Percentiles rank a stretch among this genome's conserved stretches.
These are phyloP conservation scores for Candida gigantensis DNA, from an alignment of 1,139 yeast species.

Conservation along the genomic window DNA sequence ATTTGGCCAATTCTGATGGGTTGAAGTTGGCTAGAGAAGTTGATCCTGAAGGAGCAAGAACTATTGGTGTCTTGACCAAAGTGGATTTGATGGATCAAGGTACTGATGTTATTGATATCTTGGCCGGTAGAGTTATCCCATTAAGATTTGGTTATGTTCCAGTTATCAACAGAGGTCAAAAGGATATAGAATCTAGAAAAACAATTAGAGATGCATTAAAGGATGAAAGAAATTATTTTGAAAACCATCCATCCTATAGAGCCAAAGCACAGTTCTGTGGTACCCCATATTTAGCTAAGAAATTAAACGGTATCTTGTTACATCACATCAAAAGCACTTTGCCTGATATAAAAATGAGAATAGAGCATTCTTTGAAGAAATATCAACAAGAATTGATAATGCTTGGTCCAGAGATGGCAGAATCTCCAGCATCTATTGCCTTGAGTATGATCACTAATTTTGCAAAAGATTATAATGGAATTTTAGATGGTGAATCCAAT, in stretches of 20 bases:
- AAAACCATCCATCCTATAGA: slow-evolving; percentile 71
- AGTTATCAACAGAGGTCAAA: slow-evolving; percentile 96
- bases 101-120: slow-evolving; percentile 95
- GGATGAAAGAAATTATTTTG: slow-evolving; percentile 79
- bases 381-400: slow-evolving; percentile 76
- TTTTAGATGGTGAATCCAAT: slow-evolving; percentile 89
- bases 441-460: slow-evolving; percentile 90
- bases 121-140: slow-evolving; percentile 95
- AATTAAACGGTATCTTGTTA: slow-evolving; percentile 82
- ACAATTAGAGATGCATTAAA: slow-evolving; percentile 86
- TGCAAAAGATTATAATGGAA: slow-evolving; percentile 87
- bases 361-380: slow-evolving; percentile 79
- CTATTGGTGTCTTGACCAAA: slow-evolving; percentile 95
- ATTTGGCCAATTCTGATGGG: slow-evolving; percentile 97
- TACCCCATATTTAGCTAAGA: slow-evolving; percentile 93
- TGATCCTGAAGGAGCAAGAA: slow-evolving; percentile 95
- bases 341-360: slow-evolving; percentile 90
- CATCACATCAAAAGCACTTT: slow-evolving; percentile 93
- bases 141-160: slow-evolving; percentile 96
- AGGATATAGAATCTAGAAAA: slow-evolving; percentile 84
- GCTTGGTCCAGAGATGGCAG: slow-evolving; percentile 85
- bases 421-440: slow-evolving; percentile 87
- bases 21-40: slow-evolving; percentile 95
- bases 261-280: slow-evolving; percentile 93
- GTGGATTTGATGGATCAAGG: slow-evolving; percentile 98